Base-by-base conservation (phyloP, 2,329 filamentous ascomycete genomes). In the Berkeleyomyces basicola region DNA sequence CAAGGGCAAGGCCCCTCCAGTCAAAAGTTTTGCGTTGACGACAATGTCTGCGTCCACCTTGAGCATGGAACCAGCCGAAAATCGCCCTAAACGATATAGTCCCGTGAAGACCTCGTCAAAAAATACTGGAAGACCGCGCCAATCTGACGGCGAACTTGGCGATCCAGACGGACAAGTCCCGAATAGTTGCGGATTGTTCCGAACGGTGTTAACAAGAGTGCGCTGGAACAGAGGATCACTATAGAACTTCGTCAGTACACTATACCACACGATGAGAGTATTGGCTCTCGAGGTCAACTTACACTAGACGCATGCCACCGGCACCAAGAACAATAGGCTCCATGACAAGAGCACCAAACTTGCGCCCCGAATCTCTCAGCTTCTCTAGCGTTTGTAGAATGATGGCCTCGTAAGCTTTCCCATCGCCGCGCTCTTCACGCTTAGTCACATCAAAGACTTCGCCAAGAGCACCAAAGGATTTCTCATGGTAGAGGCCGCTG, bases 81-180 rank as follows among this genome's bases (percentile, higher is more conserved):
- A 83, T 46, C 84, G 81, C 1, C 90, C 89, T 0, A 95, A 82
- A 10, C 90, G 87, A 71, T 91, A 91, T 3, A 95, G 76, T 1
- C 89, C 89, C 0, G 88, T 92, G 72, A 95, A 95, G 43, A 95
- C 89, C 70, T 95, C 90, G 70, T 95, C 89, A 67, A 90, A 89
- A 67, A 95, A 78, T 46, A 95, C 75, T 0, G 90, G 89, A 3
- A 95, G 79, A 1, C 89, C 88, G 1, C 78, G 77, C 89, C 89
- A 95, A 39, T 74, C 66, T 7, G 67, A 68, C 7, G 40, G 67
- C 59, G 42, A 69, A 67, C 7, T 36, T 16, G n/a, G 68, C 63
- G 44, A 65, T 7, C 43, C 62, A 1, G 58, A 36, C 14, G 66
- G 40, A 10, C 67, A 65, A 4, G 68, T 63, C 44, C 74, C 72